Conservation (phyloP, 1,139 yeast genomes). For the Suhomyces yuchorum region DNA sequence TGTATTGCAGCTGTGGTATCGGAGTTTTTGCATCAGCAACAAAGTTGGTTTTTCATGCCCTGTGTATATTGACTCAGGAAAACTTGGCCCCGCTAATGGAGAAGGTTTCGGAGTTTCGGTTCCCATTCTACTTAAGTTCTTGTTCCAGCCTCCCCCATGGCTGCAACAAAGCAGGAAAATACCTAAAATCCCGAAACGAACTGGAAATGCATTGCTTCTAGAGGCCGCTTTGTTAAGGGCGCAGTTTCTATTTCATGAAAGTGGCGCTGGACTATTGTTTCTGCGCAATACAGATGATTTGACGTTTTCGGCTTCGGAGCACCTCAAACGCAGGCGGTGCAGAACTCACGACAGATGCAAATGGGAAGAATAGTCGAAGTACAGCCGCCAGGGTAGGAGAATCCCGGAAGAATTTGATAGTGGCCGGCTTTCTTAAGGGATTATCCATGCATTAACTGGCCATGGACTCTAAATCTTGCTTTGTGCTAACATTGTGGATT, state of each 20-base stretch:
- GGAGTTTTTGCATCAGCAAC: neutral
- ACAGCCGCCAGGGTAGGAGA: neutral
- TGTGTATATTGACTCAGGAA: no score
- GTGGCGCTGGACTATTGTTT: neutral
- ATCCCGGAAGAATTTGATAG: neutral
- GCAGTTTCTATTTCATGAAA: neutral
- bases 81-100: no score
- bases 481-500: neutral
- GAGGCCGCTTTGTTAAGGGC: neutral
- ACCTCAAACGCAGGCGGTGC: neutral
- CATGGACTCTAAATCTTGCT: neutral
- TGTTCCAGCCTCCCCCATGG: neutral
- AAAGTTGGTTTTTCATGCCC: neutral
- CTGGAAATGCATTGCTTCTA: neutral
- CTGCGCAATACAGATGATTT: neutral
- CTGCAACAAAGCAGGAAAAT: no score
- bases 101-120: no score
- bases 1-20: neutral
- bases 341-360: neutral
- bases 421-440: neutral
- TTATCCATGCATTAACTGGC: neutral
- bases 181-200: neutral
- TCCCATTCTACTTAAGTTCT: no score
- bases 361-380: neutral
- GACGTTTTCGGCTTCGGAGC: neutral